phyloP scores from a whole-genome alignment of 352 stramenopile species.

The Phytophthora palmivora region DNA sequence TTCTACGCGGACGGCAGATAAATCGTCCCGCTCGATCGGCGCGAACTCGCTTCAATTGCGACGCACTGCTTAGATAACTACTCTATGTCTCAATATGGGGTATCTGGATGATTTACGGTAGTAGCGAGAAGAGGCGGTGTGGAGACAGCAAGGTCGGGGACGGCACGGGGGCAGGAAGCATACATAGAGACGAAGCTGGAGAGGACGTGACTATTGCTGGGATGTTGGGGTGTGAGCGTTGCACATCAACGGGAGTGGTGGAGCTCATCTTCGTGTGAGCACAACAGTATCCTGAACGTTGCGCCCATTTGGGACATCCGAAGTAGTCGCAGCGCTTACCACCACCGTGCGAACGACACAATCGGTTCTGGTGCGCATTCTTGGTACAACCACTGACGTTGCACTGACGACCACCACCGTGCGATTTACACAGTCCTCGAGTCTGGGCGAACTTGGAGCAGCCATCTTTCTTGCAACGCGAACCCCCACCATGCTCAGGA shows the following conservation, averaged over 20 bases:
- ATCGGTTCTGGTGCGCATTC: conserved; percentile 84
- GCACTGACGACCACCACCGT: conserved; percentile 82
- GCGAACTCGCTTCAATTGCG: conserved; percentile 13
- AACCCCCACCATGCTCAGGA: conserved; percentile 84
- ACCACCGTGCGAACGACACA: conserved; percentile 85
- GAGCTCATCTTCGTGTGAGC: conserved; percentile 78
- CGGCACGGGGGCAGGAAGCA: conserved; percentile 33
- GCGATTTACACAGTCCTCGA: conserved; percentile 84
- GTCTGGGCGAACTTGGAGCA: conserved; percentile 90
- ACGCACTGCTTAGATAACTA: conserved; percentile 15
- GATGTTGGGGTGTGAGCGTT: conserved; percentile 27
- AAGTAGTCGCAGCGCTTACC: conserved; percentile 84
- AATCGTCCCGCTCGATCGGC: conserved; percentile 5
- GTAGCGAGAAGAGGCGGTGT: conserved; percentile 65
- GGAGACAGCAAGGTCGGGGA: conserved; percentile 73
- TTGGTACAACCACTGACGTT: conserved; percentile 81
- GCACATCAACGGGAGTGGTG: conserved; percentile 7
- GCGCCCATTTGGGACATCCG: conserved; percentile 84
- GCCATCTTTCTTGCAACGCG: conserved; percentile 82
- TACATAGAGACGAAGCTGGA: conserved; percentile 41
- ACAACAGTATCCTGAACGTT: conserved; percentile 86
- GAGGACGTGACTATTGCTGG: conserved; percentile 37
- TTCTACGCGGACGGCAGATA: conserved; percentile 32
- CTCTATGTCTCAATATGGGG: conserved; percentile 10
- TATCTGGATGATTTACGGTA: conserved; percentile 46